phyloP scores from a whole-genome alignment of 2,329 filamentous ascomycete species.

The Aspergillus proliferans region DNA sequence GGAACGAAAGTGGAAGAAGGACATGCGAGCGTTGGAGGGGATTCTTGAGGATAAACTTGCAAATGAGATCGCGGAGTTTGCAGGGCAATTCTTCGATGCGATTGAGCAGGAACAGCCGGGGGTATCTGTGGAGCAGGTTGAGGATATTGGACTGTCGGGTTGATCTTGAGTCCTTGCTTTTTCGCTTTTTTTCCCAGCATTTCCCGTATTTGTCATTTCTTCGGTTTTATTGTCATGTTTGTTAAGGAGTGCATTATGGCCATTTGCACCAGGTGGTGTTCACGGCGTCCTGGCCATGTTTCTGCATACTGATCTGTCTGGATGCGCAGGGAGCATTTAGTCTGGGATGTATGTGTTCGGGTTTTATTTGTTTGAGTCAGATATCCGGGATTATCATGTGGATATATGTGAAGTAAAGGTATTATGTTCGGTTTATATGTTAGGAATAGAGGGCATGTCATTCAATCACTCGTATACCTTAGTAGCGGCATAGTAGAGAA shows the following conservation, averaged over 20 bases:
- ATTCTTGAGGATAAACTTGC: slow-evolving; percentile 37
- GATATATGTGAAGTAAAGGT: background rate
- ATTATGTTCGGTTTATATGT: no score
- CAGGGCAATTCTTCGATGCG: slow-evolving; percentile 34
- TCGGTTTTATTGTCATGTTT: background rate
- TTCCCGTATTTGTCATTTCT: background rate
- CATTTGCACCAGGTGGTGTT: background rate
- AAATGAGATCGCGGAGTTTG: slow-evolving; percentile 37
- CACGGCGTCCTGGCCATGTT: background rate
- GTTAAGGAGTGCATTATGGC: background rate
- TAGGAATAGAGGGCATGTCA: background rate
- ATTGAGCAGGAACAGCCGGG: slow-evolving; percentile 12
- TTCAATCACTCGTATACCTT: no score
- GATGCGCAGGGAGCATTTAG: background rate
- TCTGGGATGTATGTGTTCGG: background rate
- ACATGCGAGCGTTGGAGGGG: slow-evolving; percentile 35
- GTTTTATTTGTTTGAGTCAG: background rate
- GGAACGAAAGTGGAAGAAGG: slow-evolving; percentile 36
- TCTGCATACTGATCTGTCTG: background rate
- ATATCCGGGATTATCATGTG: background rate
- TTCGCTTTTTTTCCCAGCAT: background rate
- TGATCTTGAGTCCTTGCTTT: background rate
- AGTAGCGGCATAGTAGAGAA: no score
- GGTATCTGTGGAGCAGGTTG: slow-evolving; percentile 2
- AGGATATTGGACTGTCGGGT: slow-evolving; percentile 5